A percentile compares a stretch with the other conserved stretches of the same genome.
Evolutionary conservation across 179 eudicot genomes (phyloP).

Genomic region (Heliamphora pulchella): DNA sequence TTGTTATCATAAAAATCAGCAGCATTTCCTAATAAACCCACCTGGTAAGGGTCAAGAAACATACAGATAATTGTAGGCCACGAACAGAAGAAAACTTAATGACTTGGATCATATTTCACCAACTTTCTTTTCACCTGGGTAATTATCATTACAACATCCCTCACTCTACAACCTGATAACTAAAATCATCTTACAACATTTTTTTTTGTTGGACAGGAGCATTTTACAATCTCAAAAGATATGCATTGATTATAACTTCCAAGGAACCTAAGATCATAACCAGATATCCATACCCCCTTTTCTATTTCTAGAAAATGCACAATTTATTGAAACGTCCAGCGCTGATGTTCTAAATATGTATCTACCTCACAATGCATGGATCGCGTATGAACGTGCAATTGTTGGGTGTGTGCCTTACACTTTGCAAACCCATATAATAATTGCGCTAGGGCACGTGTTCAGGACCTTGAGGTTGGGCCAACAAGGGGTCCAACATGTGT

Average conservation of each 20-base stretch:
- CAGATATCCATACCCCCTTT: neutral
- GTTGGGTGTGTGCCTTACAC: too few species aligned
- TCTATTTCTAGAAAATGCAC: neutral
- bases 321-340: neutral
- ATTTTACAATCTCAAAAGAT: neutral
- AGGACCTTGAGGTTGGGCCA: too few species aligned
- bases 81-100: neutral
- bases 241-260: neutral
- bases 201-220: neutral
- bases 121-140: neutral
- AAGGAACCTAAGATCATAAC: neutral
- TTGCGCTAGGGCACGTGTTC: too few species aligned
- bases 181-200: too few species aligned
- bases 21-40: constrained; percentile 93
- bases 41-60: constrained; percentile 35
- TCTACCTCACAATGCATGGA: neutral
- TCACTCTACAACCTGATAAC: neutral
- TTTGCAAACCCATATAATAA: too few species aligned
- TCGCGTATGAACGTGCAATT: too few species aligned
- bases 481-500: too few species aligned
- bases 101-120: neutral
- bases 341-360: neutral
- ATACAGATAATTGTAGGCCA: constrained; percentile 7
- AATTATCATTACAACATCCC: neutral
- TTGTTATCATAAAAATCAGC: constrained; percentile 65